phyloP scores from a whole-genome alignment of 768 basidiomycete genomes.

The Erythrobasidium yunnanense region DNA sequence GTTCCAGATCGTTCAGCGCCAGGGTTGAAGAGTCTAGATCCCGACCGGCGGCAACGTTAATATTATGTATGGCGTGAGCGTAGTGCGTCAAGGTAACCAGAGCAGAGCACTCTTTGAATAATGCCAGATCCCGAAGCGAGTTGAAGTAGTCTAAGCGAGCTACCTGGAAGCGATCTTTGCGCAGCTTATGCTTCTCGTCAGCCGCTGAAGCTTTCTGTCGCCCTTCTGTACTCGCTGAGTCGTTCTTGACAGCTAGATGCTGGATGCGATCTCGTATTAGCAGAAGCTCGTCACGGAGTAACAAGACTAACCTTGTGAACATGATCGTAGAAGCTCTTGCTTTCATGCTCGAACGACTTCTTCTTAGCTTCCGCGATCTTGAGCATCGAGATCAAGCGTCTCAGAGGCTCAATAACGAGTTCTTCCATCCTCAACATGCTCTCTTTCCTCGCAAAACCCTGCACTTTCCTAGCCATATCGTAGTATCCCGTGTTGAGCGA shows the following conservation, averaged over 20 bases:
- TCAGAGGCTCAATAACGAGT: constrained; percentile 23
- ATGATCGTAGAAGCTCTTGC: constrained; percentile 34
- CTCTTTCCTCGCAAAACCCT: constrained; percentile 19
- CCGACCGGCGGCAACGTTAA: constrained; percentile 4
- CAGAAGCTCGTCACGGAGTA: background rate
- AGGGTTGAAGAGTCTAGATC: background rate
- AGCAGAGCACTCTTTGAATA: constrained; percentile 22
- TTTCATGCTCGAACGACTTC: constrained; percentile 31
- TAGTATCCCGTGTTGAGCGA: constrained; percentile 8
- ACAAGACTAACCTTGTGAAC: constrained; percentile 27
- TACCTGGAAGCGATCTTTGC: constrained; percentile 13
- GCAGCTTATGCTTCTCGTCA: constrained; percentile 32
- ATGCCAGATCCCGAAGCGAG: constrained; percentile 22
- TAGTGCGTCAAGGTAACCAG: constrained; percentile 21
- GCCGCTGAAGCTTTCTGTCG: background rate
- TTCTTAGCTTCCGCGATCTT: constrained; percentile 30
- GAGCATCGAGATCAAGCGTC: constrained; percentile 27
- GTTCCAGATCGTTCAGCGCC: constrained; percentile 13
- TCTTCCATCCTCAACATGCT: constrained; percentile 24
- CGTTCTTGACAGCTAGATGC: constrained; percentile 30
- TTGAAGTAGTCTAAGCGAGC: constrained; percentile 32
- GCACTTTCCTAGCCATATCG: constrained; percentile 1
- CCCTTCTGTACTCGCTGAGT: constrained; percentile 11
- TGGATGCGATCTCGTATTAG: background rate
- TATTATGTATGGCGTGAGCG: constrained; percentile 16